Evolutionary conservation across 331 rosid species (phyloP).

Genomic region (Rhamnella rubrinervis): DNA sequence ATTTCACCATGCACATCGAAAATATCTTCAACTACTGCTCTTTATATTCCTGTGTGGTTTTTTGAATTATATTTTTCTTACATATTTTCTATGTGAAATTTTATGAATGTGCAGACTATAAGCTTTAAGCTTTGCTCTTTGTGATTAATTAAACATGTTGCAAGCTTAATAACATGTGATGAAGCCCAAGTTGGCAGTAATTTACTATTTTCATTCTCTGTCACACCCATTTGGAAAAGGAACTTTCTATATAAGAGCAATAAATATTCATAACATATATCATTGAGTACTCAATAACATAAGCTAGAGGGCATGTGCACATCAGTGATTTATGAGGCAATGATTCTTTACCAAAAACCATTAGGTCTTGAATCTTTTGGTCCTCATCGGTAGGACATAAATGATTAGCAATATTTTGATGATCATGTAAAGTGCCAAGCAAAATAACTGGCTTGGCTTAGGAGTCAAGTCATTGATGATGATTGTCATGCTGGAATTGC

Average conservation of each 20-base stretch:
- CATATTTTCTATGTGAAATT: not conserved
- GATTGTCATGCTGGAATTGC: slow-evolving; percentile 7
- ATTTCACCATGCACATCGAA: too few species aligned
- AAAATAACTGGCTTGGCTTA: slow-evolving; percentile 37
- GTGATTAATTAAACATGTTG: not conserved
- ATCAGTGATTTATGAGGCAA: too few species aligned
- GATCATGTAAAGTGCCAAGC: not conserved
- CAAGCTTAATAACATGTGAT: not conserved
- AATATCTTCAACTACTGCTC: too few species aligned
- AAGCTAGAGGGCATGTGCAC: too few species aligned
- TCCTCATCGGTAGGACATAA: slow-evolving; percentile 9
- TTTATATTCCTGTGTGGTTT: not conserved
- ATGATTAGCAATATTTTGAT: not conserved
- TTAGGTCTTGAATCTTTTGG: too few species aligned
- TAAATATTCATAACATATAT: too few species aligned
- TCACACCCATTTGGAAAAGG: not conserved
- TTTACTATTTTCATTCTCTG: too few species aligned
- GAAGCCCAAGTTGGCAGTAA: too few species aligned
- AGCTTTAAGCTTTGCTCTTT: slow-evolving; percentile 13
- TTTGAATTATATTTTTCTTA: not conserved
- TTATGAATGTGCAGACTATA: not conserved
- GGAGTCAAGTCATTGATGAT: slow-evolving; percentile 34
- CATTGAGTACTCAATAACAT: too few species aligned
- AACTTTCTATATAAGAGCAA: not conserved
- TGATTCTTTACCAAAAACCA: too few species aligned